Base-by-base conservation (phyloP, 805 yeast species). In the Barnettozyma californica region DNA sequence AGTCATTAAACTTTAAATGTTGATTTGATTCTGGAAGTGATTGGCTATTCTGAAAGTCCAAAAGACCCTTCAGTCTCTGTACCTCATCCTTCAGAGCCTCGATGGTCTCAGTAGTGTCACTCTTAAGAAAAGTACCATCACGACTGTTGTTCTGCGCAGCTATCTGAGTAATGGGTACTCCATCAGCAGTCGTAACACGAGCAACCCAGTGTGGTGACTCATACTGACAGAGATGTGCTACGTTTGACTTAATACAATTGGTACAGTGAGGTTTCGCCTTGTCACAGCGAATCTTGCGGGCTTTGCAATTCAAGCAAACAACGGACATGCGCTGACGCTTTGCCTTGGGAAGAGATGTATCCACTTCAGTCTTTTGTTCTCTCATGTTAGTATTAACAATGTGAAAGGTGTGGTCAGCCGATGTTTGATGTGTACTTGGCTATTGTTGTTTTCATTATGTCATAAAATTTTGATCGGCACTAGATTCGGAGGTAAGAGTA, bases 251-350 rank as follows among this genome's bases (percentile, higher is more conserved):
- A 19, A 58, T 41, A 54, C 75, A 70, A 42, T 61, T 55, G 0
- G 55, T 60, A 40, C 74, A 65, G 14, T 53, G 43, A 0, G 79
- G 78, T 16, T 62, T 59, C 8, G 60, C 57, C 51, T 66, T 66
- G 50, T 75, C 78, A 61, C 79, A 75, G 49, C 63, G 66, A 50
- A 68, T 67, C 55, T 69, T 70, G 23, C 72, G 56, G 20, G 67
- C 59, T 43, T 66, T 67, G 53, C 75, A 70, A n/a, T 61, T 62
- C 19, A 57, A 54, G 50, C 74, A 69, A 5, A 66, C 76, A 4
- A 74, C 61, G 1, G 65, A 60, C 48, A 68, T 60, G 16, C 76
- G 59, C 41, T 69, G 71, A 21, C 70, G 48, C 52, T 61, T 59
- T 11, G 41, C 27, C 27, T 38, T 38, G 23, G 41, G 41, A 16